Base-by-base conservation (phyloP, 331 rosid species). In the Pyrus hybrid region DNA sequence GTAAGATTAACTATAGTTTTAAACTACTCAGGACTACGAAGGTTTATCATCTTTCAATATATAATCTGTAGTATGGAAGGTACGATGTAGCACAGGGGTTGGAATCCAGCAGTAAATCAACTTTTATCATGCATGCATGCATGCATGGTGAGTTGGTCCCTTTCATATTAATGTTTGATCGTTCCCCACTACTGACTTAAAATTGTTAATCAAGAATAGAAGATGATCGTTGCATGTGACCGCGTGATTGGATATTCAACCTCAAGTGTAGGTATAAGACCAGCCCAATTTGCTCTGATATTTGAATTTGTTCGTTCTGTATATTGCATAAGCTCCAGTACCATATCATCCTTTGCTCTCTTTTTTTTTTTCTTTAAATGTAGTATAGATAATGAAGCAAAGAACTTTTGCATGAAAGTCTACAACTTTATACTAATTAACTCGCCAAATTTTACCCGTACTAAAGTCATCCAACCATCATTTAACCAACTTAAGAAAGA, bases 401-500 rank as follows among this genome's bases (percentile, higher is more conserved):
- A 6, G 1, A 61, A 49, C 77, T 61, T 20, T 30, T 32, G 60
- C 45, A 28, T 22, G 35, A 74, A 73, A 62, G 22, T 73, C 45
- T 58, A 66, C 8, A 3, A 73, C 77, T 61, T 73, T 73, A 60
- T 22, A 3, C 12, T 57, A 33, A 45, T 11, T 18, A 63, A 62
- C 70, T 74, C 47, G n/a, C 77, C 77, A 74, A 74, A 43, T 74
- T 74, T 62, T 74, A 74, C 77, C 70, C 77, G 70, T n/a, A 62
- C 63, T 45, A 26, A 43, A 26, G 69, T 37, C 41, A 49, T 7
- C 41, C 67, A 13, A 37, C 25, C 37, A 35, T 14, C 76, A 57
- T 20, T 18, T 29, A 5, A 35, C 13, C 51, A 66, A 32, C n/a
- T 66, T 35, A 2, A 6, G 45, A 43, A 41, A 22, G 32, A 22